Evolutionary conservation across 1,284 basidiomycete genomes (phyloP), one percentile per base, ranked within the genome.

Genomic region (Leccinum subrobustum): DNA sequence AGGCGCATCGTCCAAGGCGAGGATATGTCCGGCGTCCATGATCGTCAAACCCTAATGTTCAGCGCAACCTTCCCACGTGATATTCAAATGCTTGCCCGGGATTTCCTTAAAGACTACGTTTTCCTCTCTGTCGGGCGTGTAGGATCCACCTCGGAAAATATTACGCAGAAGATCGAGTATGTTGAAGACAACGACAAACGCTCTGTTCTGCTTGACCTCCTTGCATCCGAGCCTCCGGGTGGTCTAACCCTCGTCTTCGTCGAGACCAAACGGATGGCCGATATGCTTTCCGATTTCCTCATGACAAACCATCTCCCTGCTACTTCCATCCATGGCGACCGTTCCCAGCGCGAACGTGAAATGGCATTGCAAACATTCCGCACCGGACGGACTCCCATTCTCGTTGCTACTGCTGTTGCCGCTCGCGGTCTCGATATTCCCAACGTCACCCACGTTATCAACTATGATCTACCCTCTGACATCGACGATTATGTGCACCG

Each of bases 41-140:
- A 96, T 31, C 93, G 97, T 64, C 97, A 99, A 77, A 99, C 97
- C 7, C 92, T 99, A 80, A 99, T 99, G 96, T 99, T 99, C 83
- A 95, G 92, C 64, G 97, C 97, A 53, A 99, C 97, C 54, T 99
- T 99, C 89, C 97, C 96, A 59, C 91, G 95, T 60, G 97, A 99
- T 77, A 99, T 99, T 68, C 97, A 99, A 78, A 86, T 96, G 77
- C 92, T 98, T 64, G 96, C 96, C 59, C 89, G 92, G 74, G 92
- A 96, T 77, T 98, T 98, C 84, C 81, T 96, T 72, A 96, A 96
- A 79, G 91, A 93, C 69, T 98, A 98, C 79, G 89, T 99, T 75
- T 99, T 99, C 88, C 86, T 99, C 53, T 96, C 94, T 55, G 97
- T 99, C 63, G 97, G 97, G 27, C 93, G 97, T 75, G 97, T 99